These are phyloP conservation scores for Colletotrichum spinosum DNA, from an alignment of 2,329 filamentous ascomycete species.

Conservation along the genomic window DNA sequence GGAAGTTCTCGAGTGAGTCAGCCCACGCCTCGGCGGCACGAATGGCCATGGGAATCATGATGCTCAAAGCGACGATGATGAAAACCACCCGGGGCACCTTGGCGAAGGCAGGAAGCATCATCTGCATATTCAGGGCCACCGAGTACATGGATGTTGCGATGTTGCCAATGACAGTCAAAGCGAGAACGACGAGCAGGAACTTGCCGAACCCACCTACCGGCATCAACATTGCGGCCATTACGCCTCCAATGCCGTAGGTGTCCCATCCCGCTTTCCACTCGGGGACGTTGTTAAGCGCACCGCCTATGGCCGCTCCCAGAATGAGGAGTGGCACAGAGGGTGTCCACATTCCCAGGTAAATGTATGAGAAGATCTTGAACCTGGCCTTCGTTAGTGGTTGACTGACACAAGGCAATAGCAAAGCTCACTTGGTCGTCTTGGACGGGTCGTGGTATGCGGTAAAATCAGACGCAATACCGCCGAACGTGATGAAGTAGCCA, in stretches of 20 bases:
- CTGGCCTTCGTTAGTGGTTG: constrained; percentile 37
- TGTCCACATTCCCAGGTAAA: constrained; percentile 62
- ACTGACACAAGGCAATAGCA: not conserved
- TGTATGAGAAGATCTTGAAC: constrained; percentile 57
- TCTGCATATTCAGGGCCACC: constrained; percentile 53
- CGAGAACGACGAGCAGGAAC: constrained; percentile 50
- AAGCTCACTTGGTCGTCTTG: constrained; percentile 50
- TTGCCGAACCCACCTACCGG: constrained; percentile 49
- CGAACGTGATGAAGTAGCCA: constrained; percentile 66
- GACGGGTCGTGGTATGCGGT: constrained; percentile 65
- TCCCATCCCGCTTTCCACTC: constrained; percentile 46
- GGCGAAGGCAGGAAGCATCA: constrained; percentile 49
- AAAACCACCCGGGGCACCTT: constrained; percentile 55
- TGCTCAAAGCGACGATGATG: constrained; percentile 50
- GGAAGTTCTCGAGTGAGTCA: constrained; percentile 56
- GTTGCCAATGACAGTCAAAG: constrained; percentile 52
- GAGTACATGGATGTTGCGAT: constrained; percentile 53
- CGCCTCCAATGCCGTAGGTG: constrained; percentile 46
- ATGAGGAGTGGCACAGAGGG: constrained; percentile 46
- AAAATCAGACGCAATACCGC: constrained; percentile 67
- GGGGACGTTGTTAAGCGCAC: constrained; percentile 45
- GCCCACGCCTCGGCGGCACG: constrained; percentile 53
- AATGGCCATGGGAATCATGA: constrained; percentile 56
- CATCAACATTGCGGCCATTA: constrained; percentile 46
- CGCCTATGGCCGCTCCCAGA: constrained; percentile 54